Percentiles rank a stretch among this genome's conserved stretches.
Conservation (phyloP, 2,329 filamentous ascomycete species). For the Fusarium sp. region DNA sequence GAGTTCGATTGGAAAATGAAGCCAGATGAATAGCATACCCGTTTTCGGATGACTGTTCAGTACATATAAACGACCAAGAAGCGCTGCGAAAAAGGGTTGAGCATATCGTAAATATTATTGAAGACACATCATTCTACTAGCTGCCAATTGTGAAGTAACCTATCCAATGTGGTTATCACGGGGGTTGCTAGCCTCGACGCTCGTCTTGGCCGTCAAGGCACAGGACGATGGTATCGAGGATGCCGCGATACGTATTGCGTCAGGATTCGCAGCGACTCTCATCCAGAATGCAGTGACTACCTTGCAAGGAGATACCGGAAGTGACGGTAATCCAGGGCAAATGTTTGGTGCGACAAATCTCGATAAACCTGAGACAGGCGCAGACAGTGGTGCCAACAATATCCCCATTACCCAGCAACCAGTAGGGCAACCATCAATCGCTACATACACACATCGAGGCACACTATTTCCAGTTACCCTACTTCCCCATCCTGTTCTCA, state of each 20-base stretch:
- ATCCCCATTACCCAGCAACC: neutral
- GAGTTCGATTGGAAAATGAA: too few species aligned
- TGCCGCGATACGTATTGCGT: slow-evolving; percentile 1
- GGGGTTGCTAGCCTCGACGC: slow-evolving; percentile 23
- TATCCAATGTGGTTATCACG: slow-evolving; percentile 25
- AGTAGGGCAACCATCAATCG: neutral
- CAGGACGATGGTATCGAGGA: slow-evolving; percentile 7
- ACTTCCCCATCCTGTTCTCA: slow-evolving; percentile 18
- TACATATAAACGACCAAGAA: too few species aligned
- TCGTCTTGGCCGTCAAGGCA: slow-evolving; percentile 16
- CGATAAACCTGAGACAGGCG: neutral
- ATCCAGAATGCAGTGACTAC: slow-evolving; percentile 7
- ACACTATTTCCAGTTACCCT: slow-evolving; percentile 7
- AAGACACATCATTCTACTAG: too few species aligned
- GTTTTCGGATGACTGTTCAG: too few species aligned
- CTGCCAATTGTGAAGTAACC: too few species aligned
- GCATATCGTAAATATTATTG: too few species aligned
- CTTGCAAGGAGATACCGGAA: neutral
- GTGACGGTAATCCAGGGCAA: neutral
- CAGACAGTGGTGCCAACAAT: neutral
- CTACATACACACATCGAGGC: slow-evolving; percentile 1
- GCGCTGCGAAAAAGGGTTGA: too few species aligned
- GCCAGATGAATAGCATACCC: too few species aligned
- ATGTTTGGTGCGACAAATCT: slow-evolving; percentile 8
- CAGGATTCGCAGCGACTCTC: slow-evolving; percentile 7